Evolutionary conservation across 768 basidiomycete species (phyloP).

Genomic region (Mycena amicta): DNA sequence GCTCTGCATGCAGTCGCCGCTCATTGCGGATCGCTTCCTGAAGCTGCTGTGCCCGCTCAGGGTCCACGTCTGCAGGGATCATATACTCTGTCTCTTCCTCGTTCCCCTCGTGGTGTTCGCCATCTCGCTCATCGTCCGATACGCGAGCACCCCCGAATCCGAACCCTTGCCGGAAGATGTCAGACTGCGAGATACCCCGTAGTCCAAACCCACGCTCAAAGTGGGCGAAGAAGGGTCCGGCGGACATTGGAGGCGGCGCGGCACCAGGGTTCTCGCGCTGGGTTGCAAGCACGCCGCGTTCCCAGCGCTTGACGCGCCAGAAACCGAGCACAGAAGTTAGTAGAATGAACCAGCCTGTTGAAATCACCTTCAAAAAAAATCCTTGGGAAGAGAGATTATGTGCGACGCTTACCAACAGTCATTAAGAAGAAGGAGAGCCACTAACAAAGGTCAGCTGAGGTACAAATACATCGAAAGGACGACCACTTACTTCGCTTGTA

Average conservation of each 20-base stretch:
- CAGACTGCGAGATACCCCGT: slow-evolving; percentile 39
- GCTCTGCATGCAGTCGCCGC: slow-evolving; percentile 56
- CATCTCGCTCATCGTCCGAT: slow-evolving; percentile 20
- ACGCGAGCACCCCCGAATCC: slow-evolving; percentile 38
- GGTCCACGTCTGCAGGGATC: slow-evolving; percentile 45
- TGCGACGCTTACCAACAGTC: no score
- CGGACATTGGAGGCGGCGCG: slow-evolving; percentile 24
- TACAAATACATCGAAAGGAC: not conserved
- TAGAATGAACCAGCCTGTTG: slow-evolving; percentile 87
- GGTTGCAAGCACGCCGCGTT: slow-evolving; percentile 70
- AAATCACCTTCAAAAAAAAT: slow-evolving; percentile 90
- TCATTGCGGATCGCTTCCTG: slow-evolving; percentile 56
- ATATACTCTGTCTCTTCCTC: slow-evolving; percentile 39
- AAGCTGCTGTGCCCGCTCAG: slow-evolving; percentile 44
- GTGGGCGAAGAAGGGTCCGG: slow-evolving; percentile 33
- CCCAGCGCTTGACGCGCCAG: slow-evolving; percentile 91
- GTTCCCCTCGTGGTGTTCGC: slow-evolving; percentile 25
- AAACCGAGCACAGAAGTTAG: slow-evolving; percentile 89
- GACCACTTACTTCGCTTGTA: slow-evolving; percentile 59
- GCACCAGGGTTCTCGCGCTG: slow-evolving; percentile 38
- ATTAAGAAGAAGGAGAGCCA: slow-evolving; percentile 97
- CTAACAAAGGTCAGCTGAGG: no score
- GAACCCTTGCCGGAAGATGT: slow-evolving; percentile 49
- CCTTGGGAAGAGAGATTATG: no score
- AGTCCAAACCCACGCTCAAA: slow-evolving; percentile 45